A percentile compares a stretch with the other conserved stretches of the same genome.
These are phyloP conservation scores for Aspergillus affinis DNA, from an alignment of 495 filamentous ascomycete species.

Conservation along the genomic window DNA sequence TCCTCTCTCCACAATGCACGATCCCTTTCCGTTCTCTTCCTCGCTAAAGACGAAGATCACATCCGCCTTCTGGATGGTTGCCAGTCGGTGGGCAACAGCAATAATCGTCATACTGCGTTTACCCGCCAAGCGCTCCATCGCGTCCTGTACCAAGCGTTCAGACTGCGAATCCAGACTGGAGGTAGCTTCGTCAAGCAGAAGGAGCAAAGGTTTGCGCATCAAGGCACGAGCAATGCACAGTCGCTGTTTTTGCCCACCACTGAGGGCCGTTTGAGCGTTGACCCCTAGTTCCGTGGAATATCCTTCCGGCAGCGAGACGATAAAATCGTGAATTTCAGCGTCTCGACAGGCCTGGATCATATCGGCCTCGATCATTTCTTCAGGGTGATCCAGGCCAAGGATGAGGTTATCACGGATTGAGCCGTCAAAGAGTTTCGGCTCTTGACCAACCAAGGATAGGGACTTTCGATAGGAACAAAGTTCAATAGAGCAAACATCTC, in stretches of 20 bases:
- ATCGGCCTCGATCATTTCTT: slow-evolving; percentile 42
- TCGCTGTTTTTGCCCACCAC: slow-evolving; percentile 70
- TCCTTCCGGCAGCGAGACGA: slow-evolving; percentile 57
- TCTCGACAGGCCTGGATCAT: slow-evolving; percentile 56
- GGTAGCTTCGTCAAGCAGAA: slow-evolving; percentile 75
- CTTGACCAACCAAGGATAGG: slow-evolving; percentile 60
- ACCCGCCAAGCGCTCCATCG: slow-evolving; percentile 58
- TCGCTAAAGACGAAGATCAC: slow-evolving; percentile 64
- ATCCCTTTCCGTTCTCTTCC: slow-evolving; percentile 25
- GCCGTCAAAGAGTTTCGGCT: slow-evolving; percentile 59
- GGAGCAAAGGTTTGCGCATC: slow-evolving; percentile 60
- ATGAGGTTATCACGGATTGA: slow-evolving; percentile 61
- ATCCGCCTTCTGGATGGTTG: slow-evolving; percentile 68
- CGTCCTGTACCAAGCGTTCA: slow-evolving; percentile 64
- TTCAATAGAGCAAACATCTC: slow-evolving; percentile 46
- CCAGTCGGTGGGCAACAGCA: slow-evolving; percentile 67
- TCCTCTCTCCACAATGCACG: slow-evolving; percentile 25
- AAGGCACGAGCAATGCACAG: slow-evolving; percentile 69
- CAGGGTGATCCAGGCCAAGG: slow-evolving; percentile 33
- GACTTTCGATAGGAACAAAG: slow-evolving; percentile 43
- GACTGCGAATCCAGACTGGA: slow-evolving; percentile 64
- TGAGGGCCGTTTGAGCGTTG: slow-evolving; percentile 53
- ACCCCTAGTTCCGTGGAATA: slow-evolving; percentile 49
- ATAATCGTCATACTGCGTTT: slow-evolving; percentile 59
- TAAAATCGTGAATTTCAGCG: slow-evolving; percentile 64